Evolutionary conservation across 2,329 filamentous ascomycete species (phyloP), one percentile per base, ranked within the genome.

Genomic region (Boeremia exigua): DNA sequence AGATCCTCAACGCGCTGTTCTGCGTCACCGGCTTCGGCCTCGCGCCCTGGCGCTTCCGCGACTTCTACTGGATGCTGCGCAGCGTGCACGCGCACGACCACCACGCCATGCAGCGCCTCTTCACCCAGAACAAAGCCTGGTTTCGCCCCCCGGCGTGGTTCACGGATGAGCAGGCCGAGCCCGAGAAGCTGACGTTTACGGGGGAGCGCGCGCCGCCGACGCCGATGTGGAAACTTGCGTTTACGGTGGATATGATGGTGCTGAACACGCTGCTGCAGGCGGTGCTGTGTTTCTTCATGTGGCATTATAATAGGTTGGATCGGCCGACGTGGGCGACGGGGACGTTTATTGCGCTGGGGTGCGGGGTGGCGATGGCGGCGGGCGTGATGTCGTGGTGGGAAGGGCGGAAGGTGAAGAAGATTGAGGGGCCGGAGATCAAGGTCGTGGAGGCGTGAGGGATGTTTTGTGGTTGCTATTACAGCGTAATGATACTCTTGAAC

Each of bases 21-120:
- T 94, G 90, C 75, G 86, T 95, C 10, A 93, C 91, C 0, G 91
- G 87, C 2, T 93, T 95, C 62, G 91, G 92, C 0, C 81, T 94
- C 11, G 87, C 89, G 0, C 91, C 91, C 0, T 96, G 91, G 91
- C 84, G 91, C 36, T 88, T 92, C 66, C 82, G 91, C 28, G 91
- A 96, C 71, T 77, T 91, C 9, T 95, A 88, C 71, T 91, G 74
- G 90, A 45, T 81, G 83, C 65, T 94, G 52, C 66, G 65, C 58
- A 42, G 84, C 73, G 82, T 90, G 9, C 48, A 81, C 45, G 78
- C 86, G 36, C 72, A 82, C 61, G 56, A 70, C 52, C 56, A 67
- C 56, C 39, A 50, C 54, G 33, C 72, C 81, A 79, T 93, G 38
- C 83, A 88, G 33, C 82, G 82, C 34, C 80, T 96, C 6, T 90